Percentiles rank a stretch among this genome's conserved stretches.
These are phyloP conservation scores for Houttuynia cordata DNA, from an alignment of 164 flowering plant genomes.

Conservation along the genomic window DNA sequence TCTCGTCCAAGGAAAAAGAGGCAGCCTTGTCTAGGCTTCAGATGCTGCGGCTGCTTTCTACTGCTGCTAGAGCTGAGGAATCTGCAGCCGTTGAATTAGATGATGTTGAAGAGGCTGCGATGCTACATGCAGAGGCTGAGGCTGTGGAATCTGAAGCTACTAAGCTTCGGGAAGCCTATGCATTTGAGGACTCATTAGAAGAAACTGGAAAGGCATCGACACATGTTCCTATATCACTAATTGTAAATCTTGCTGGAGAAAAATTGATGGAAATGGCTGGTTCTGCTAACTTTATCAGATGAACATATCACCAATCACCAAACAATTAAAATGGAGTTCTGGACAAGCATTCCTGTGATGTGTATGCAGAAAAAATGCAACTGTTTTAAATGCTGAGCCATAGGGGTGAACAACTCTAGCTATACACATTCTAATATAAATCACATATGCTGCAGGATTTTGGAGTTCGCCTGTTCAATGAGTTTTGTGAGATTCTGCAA, in stretches of 20 bases:
- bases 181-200: conserved; percentile 22
- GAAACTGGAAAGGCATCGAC: conserved; percentile 28
- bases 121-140: conserved; percentile 54
- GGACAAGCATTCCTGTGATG: no score
- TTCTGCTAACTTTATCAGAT: neutral
- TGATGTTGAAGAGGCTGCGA: conserved; percentile 58
- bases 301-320: neutral
- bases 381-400: no score
- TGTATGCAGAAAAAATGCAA: no score
- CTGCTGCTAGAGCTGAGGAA: conserved; percentile 57
- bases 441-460: no score
- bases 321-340: no score
- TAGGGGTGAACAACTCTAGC: no score
- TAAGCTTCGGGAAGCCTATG: conserved; percentile 32
- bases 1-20: conserved; percentile 48
- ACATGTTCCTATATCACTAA: conserved; percentile 47
- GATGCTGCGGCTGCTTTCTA: conserved; percentile 40
- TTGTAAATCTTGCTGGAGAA: conserved; percentile 39
- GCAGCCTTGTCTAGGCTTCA: conserved; percentile 49
- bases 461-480: no score
- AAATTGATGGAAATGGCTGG: conserved; percentile 39
- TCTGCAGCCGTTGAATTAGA: conserved; percentile 56
- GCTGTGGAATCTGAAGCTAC: conserved; percentile 50
- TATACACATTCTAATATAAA: no score
- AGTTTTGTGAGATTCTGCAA: no score